Evolutionary conservation across 768 basidiomycete species (phyloP).

Genomic region (Lentinus tigrinus): DNA sequence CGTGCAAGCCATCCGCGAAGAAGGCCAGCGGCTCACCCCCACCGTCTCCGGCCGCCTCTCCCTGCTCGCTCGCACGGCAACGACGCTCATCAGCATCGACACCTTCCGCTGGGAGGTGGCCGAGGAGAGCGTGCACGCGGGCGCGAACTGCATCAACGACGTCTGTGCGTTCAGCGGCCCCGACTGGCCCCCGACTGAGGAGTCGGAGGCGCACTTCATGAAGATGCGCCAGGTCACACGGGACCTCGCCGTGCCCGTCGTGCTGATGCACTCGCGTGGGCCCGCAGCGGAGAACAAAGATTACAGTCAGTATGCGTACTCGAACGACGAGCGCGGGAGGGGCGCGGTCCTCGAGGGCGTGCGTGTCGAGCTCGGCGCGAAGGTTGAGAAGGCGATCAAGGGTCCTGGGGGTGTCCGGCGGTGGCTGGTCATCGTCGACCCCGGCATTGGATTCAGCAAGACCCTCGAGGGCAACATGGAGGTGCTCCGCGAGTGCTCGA

Average conservation of each 20-base stretch:
- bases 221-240: slow-evolving; percentile 69
- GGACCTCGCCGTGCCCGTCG: slow-evolving; percentile 68
- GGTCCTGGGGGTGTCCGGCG: slow-evolving; percentile 72
- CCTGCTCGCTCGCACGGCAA: neutral
- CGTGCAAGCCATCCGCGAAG: slow-evolving; percentile 53
- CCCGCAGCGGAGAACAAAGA: slow-evolving; percentile 77
- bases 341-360: slow-evolving; percentile 66
- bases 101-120: slow-evolving; percentile 88
- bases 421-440: slow-evolving; percentile 90
- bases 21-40: slow-evolving; percentile 1
- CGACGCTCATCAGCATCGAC: slow-evolving; percentile 74
- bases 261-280: slow-evolving; percentile 94
- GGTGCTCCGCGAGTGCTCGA: slow-evolving; percentile 53
- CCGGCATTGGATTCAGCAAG: slow-evolving; percentile 95
- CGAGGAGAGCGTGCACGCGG: slow-evolving; percentile 67
- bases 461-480: slow-evolving; percentile 69
- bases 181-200: slow-evolving; percentile 35
- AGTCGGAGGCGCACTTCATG: slow-evolving; percentile 40
- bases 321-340: slow-evolving; percentile 30
- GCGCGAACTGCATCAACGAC: slow-evolving; percentile 94
- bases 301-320: slow-evolving; percentile 47
- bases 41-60: neutral
- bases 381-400: slow-evolving; percentile 61
- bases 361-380: slow-evolving; percentile 65
- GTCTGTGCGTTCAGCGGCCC: slow-evolving; percentile 79